Base-by-base conservation (phyloP, 2,329 filamentous ascomycete species). In the Xylariales sp. region DNA sequence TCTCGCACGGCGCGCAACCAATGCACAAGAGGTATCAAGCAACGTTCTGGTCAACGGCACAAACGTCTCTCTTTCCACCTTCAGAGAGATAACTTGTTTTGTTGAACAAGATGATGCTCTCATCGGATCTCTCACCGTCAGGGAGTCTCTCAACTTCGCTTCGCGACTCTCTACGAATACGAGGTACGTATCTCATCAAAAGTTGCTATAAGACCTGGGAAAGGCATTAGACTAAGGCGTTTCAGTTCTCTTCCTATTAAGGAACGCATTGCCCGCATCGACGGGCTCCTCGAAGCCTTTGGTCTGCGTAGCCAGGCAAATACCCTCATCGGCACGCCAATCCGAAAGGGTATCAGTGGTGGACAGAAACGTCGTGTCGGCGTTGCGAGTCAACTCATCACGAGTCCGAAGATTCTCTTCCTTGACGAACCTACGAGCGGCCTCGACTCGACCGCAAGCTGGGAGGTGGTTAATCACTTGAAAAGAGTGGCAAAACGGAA, bases 41-140 rank as follows among this genome's bases (percentile, higher is more conserved):
- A 59, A 68, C 3, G 68, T 80, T 11, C 69, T 76, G 42, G 70
- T 87, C 50, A 89, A 93, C 59, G 84, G 84, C 21, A 58, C 56
- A 2, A 54, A 63, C 4, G 64, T 80, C 3, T 71, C 78, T 1
- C 62, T 69, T 6, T 59, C 68, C 6, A 66, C 68, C 0, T 84
- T 91, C 51, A 77, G 79, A 14, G 70, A 76, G 35, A 70, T 91
- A 37, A 84, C 78, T 41, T 80, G 80, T 34, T 94, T 89, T 56
- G 88, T 94, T 16, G 88, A 95, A 66, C 88, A 95, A 60, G 87
- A 94, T 50, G 88, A 95, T 67, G 83, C 86, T 1, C 71, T 94
- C 10, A 84, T 91, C 38, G 88, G 88, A 4, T 84, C 84, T 0
- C 68, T 94, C 49, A 94, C 88, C 0, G 86, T 91, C 7, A 71